Base-by-base conservation (phyloP, 1,284 basidiomycete species). In the Chondrostereum purpureum region DNA sequence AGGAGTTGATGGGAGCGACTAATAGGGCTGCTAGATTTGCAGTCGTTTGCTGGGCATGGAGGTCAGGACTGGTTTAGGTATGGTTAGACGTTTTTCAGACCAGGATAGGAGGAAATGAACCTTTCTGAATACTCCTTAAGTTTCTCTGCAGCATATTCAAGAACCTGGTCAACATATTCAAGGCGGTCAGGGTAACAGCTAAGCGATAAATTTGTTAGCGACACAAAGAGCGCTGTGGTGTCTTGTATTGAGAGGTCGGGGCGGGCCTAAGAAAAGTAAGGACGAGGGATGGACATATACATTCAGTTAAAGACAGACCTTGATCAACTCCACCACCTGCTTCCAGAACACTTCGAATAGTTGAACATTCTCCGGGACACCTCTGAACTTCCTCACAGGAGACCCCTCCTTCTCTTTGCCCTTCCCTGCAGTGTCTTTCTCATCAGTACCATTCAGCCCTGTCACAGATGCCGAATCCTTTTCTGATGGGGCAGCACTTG, bases 341-440 rank as follows among this genome's bases (percentile, higher is more conserved):
- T 90, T 84, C 94, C 93, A 97, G 65, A 97, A 97, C 10, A 97
- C 91, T 62, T 97, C 94, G 53, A 97, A 97, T 44, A 97, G 65
- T 57, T 84, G 87, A 23, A 94, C 92, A 54, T 95, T 78, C 62
- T 92, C 88, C 4, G 94, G 93, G 40, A 97, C 84, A 20, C 94
- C 94, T 59, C 93, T 73, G 69, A 93, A 96, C 63, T 91, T 92
- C 58, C 75, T 77, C 38, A 80, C 73, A 40, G 71, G 67, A 1
- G 60, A 52, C 1, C 59, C 69, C 35, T 75, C 75, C 56, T 71
- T 75, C 48, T 73, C 76, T 53, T 83, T 82, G 22, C 75, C 77
- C 58, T 79, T 79, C 17, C 50, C 53, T 33, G 60, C 65, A 4
- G 58, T 53, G 49, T 67, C 70, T 51, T 71, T 67, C 13, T 56